Percentiles rank a stretch among this genome's conserved stretches.
Evolutionary conservation across 441 rosid genomes (phyloP).

Genomic region (Jatropha podagrica): DNA sequence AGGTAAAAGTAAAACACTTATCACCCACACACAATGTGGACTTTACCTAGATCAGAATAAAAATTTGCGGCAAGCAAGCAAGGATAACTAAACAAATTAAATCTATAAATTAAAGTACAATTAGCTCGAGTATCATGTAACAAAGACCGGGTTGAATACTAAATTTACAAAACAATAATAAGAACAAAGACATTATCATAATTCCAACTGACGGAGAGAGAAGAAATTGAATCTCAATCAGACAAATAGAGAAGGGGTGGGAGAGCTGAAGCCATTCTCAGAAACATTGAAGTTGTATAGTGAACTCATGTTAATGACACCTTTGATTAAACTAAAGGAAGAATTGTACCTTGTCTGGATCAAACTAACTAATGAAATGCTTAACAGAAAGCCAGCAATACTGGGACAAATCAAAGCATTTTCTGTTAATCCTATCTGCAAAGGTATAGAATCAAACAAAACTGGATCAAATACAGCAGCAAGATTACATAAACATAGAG

Average conservation of each 20-base stretch:
- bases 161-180: background rate
- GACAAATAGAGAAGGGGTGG: background rate
- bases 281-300: background rate
- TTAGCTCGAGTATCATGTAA: background rate
- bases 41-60: too few species aligned
- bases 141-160: background rate
- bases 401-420: constrained; percentile 27
- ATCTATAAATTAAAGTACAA: background rate
- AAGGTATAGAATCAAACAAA: constrained; percentile 32
- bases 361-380: constrained; percentile 26
- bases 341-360: constrained; percentile 26
- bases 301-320: background rate
- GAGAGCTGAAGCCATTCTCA: background rate
- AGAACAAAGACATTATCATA: background rate
- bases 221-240: background rate
- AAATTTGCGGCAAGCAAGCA: background rate
- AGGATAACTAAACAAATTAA: background rate
- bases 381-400: constrained; percentile 23
- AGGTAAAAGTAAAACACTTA: background rate
- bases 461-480: constrained; percentile 34
- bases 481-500: constrained; percentile 36
- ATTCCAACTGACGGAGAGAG: background rate
- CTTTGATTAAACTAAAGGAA: background rate
- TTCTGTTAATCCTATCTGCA: constrained; percentile 27
- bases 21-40: background rate